Percentiles rank a stretch among this genome's conserved stretches.
Evolutionary conservation across 1,139 yeast species (phyloP).

Genomic region (Hyphopichia pseudoburtonii): DNA sequence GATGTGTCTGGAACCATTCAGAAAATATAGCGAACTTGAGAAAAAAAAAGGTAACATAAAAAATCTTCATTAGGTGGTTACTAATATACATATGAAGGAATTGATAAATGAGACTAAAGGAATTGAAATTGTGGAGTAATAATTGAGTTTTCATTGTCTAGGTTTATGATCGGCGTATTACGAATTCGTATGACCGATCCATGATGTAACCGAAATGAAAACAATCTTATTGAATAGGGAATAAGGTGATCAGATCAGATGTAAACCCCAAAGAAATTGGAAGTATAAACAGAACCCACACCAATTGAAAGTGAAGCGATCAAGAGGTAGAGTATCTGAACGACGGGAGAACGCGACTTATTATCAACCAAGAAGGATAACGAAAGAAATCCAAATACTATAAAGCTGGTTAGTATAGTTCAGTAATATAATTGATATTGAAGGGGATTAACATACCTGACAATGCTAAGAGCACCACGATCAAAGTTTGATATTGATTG

Average conservation of each 20-base stretch:
- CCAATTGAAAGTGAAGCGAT: conserved; percentile 43
- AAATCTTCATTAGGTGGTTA: no score
- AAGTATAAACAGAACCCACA: conserved; percentile 35
- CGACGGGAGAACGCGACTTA: conserved; percentile 27
- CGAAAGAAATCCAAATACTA: conserved; percentile 39
- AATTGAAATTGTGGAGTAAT: no score
- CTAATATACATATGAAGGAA: no score
- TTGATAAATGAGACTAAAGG: no score
- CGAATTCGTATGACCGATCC: no score
- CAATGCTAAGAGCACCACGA: conserved; percentile 9
- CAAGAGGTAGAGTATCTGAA: conserved; percentile 30
- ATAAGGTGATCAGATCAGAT: conserved; percentile 18
- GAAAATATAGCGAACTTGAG: no score
- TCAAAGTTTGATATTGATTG: conserved; percentile 7
- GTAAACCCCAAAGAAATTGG: conserved; percentile 48
- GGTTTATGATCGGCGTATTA: no score
- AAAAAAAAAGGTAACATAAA: no score
- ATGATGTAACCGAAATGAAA: no score
- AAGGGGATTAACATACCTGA: conserved; percentile 9
- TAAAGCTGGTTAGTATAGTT: conserved; percentile 14
- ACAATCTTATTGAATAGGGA: no score
- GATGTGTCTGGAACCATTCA: no score
- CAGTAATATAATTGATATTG: background rate
- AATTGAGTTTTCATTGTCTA: no score
- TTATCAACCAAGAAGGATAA: conserved; percentile 37